These are phyloP conservation scores for Trametes cubensis DNA, from an alignment of 768 basidiomycete genomes.

Conservation along the genomic window DNA sequence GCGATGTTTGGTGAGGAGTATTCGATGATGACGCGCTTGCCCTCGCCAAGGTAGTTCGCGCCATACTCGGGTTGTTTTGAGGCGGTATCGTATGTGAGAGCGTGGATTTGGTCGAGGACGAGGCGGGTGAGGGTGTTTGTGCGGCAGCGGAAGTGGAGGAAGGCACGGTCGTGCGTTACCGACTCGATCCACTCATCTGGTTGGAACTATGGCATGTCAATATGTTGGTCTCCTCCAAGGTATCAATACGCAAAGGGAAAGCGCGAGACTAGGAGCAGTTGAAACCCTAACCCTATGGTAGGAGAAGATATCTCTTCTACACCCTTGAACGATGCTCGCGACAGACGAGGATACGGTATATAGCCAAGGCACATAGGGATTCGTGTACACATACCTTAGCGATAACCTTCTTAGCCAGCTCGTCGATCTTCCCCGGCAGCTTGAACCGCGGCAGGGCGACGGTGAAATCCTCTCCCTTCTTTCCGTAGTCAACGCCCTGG, in stretches of 20 bases:
- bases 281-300: neutral
- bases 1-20: slow-evolving; percentile 98
- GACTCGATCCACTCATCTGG: slow-evolving; percentile 79
- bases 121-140: slow-evolving; percentile 63
- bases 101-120: slow-evolving; percentile 73
- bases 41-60: slow-evolving; percentile 71
- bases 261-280: too few relatives aligned
- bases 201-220: slow-evolving; percentile 62
- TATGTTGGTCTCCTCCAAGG: neutral
- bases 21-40: slow-evolving; percentile 86
- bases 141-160: slow-evolving; percentile 80
- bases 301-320: neutral
- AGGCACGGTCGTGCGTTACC: slow-evolving; percentile 70
- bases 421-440: slow-evolving; percentile 80
- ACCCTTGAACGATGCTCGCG: neutral
- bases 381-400: slow-evolving; percentile 55
- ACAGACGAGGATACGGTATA: neutral
- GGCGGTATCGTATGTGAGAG: slow-evolving; percentile 64
- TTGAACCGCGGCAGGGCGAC: slow-evolving; percentile 92
- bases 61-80: slow-evolving; percentile 76
- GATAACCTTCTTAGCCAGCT: slow-evolving; percentile 73
- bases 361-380: neutral
- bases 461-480: slow-evolving; percentile 93
- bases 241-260: neutral
- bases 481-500: slow-evolving; percentile 83